Conservation (phyloP, 2,329 filamentous ascomycete species). For the Ceratocystis smalleyi region DNA sequence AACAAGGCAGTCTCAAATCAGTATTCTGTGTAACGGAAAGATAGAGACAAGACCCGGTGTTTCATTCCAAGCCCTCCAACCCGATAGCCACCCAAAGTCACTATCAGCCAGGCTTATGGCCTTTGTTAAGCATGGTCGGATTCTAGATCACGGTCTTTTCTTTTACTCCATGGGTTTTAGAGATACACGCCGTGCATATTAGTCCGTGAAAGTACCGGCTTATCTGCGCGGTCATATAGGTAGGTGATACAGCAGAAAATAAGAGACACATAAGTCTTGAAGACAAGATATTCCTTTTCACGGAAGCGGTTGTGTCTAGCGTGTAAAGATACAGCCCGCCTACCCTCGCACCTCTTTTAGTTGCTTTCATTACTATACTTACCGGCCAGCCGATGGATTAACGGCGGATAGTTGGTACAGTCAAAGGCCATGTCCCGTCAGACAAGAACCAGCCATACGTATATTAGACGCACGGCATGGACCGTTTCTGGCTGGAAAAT, state of each 20-base stretch:
- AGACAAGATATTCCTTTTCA: no score
- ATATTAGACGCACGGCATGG: no score
- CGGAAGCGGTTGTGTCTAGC: no score
- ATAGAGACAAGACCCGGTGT: background rate
- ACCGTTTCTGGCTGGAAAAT: no score
- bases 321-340: no score
- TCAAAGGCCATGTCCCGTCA: no score
- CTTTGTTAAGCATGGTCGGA: background rate
- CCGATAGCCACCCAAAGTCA: background rate
- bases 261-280: background rate
- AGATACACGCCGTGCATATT: background rate
- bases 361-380: no score
- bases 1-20: background rate
- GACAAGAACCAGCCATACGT: no score
- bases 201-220: background rate
- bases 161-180: background rate
- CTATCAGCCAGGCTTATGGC: background rate
- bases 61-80: background rate
- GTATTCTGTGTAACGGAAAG: background rate
- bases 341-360: no score
- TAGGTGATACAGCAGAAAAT: background rate
- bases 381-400: no score
- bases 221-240: background rate
- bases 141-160: background rate
- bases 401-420: no score